Evolutionary conservation across 192 early-diverging fungal genomes (phyloP), one percentile per base, ranked within the genome.

Genomic region (Podila horticola): DNA sequence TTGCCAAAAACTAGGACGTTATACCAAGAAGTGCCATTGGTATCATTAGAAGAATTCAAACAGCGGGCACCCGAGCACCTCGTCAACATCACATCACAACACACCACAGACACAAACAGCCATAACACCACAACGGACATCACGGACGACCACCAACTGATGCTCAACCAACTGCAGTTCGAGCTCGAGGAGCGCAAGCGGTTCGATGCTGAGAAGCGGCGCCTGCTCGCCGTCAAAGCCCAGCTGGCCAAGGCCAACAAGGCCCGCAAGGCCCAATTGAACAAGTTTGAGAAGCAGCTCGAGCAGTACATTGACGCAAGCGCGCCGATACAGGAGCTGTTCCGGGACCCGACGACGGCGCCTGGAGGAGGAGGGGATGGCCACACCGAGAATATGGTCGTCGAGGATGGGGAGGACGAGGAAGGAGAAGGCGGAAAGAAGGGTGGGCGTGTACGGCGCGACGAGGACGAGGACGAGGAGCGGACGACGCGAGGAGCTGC

Each of bases 171-270:
- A 24, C 77, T 81, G 50, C 71, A 69, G 33, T 81, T 81, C 41
- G 77, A 81, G 41, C 71, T 81, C 22, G 77, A 81, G 33, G 77
- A 81, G 51, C 49, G 77, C 12, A 73, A 73, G 31, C 77, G 77
- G 55, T 72, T 49, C 24, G 77, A 81, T 69, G 77, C 77, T 24
- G 77, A 81, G 48, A 81, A 81, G 49, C 66, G 71, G n/a, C 65
- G 77, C 38, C 71, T 81, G 26, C 50, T 81, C 51, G 52, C 59
- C 4, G 70, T 79, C 41, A 79, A 79, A 45, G 69, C 71, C 13
- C 59, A 68, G 5, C 28, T 79, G 30, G 63, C 61, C 10, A 79
- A 79, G 29, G 64, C 70, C 22, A 81, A 81, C 71, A 81, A 81
- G 66, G 45, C 62, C 28, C 49, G 71, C 2, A 73, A 68, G 31